Evolutionary conservation across 345 rosid genomes (phyloP).

Genomic region (Excoecaria cochinchinensis): DNA sequence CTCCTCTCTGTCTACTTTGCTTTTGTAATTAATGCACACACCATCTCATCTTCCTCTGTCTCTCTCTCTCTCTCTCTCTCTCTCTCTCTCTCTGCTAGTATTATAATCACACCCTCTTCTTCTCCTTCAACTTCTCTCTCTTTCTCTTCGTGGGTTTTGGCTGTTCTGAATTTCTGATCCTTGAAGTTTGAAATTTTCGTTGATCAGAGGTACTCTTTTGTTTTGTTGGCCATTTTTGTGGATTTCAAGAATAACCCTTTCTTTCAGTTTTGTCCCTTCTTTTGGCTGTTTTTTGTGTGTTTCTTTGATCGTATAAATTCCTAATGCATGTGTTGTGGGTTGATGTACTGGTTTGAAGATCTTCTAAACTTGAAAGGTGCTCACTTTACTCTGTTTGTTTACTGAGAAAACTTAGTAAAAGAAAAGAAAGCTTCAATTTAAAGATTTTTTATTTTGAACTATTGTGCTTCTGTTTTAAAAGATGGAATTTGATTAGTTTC

Average conservation of each 20-base stretch:
- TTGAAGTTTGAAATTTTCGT: not conserved
- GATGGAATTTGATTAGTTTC: not conserved
- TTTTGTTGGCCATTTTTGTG: not conserved
- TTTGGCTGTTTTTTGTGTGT: not conserved
- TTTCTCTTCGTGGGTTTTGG: not conserved
- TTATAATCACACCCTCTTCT: not conserved
- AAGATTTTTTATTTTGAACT: not conserved
- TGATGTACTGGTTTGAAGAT: not conserved
- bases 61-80: constrained; percentile 1
- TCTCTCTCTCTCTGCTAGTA: not conserved
- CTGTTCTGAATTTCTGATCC: not conserved
- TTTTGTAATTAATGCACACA: constrained; percentile 25
- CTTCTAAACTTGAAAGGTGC: too few relatives aligned
- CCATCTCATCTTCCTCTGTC: not conserved
- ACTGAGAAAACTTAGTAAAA: not conserved
- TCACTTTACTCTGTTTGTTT: not conserved
- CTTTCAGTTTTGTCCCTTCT: not conserved
- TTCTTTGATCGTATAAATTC: not conserved
- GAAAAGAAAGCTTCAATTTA: not conserved
- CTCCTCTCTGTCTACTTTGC: constrained; percentile 1
- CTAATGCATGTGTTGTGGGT: not conserved
- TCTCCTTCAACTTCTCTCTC: not conserved
- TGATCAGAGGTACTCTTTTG: constrained; percentile 17
- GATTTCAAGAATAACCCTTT: not conserved
- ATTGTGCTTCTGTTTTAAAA: not conserved